Conservation (phyloP, 1,139 yeast species). For the Kodamaea fungicola region DNA sequence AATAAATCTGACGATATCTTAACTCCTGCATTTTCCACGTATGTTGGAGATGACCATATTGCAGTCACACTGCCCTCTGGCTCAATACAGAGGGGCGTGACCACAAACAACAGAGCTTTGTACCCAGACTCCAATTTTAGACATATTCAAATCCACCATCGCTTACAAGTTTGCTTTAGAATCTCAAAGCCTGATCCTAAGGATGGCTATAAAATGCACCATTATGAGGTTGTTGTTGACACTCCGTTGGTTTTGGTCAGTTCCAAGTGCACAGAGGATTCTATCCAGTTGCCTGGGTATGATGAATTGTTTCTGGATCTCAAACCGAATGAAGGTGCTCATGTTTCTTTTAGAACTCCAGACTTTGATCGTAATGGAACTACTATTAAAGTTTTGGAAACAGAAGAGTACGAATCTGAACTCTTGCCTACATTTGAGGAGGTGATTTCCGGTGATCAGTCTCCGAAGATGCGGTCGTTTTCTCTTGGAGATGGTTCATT, state of each 20-base stretch:
- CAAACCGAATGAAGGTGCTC: not conserved
- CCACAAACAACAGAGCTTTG: slow-evolving; percentile 34
- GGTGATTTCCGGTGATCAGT: slow-evolving; percentile 32
- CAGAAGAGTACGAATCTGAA: slow-evolving; percentile 20
- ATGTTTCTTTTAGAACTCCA: slow-evolving; percentile 33
- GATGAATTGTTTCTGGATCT: slow-evolving; percentile 22
- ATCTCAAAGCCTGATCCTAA: slow-evolving; percentile 65
- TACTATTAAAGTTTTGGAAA: slow-evolving; percentile 31
- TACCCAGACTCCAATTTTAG: slow-evolving; percentile 73
- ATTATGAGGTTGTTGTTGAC: slow-evolving; percentile 85
- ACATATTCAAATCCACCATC: slow-evolving; percentile 68
- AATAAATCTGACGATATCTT: slow-evolving; percentile 15
- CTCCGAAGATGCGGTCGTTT: slow-evolving; percentile 34
- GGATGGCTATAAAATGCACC: slow-evolving; percentile 61
- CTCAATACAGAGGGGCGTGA: slow-evolving; percentile 36
- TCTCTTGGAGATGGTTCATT: slow-evolving; percentile 35
- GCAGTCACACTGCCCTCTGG: slow-evolving; percentile 14
- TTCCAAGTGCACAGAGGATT: slow-evolving; percentile 65
- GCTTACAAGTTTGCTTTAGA: slow-evolving; percentile 75
- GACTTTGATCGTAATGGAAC: slow-evolving; percentile 35
- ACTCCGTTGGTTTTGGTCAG: slow-evolving; percentile 76
- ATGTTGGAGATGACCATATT: slow-evolving; percentile 22
- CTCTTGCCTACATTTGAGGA: slow-evolving; percentile 59
- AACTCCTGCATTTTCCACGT: slow-evolving; percentile 28
- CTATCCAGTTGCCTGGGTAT: slow-evolving; percentile 70